Evolutionary conservation across 2,329 filamentous ascomycete species (phyloP).

Genomic region (Apiospora aurea): DNA sequence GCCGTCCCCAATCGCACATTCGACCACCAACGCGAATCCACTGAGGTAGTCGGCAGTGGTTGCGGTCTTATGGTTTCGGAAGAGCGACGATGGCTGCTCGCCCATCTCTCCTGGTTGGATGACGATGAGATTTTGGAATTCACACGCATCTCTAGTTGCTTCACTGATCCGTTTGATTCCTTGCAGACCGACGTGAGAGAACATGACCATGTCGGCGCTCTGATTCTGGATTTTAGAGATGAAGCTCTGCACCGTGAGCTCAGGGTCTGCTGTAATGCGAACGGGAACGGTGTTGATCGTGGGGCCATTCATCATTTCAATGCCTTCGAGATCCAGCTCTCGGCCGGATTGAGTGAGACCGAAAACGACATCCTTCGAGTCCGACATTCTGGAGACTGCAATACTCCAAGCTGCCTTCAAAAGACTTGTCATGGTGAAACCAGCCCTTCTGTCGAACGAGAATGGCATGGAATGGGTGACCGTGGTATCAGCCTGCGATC

Average conservation of each 20-base stretch:
- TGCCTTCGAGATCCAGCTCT: constrained; percentile 26
- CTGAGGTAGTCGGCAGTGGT: constrained; percentile 14
- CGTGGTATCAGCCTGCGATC: constrained; percentile 24
- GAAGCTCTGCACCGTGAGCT: constrained; percentile 44
- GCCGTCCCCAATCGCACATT: not conserved
- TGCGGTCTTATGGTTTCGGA: constrained; percentile 1
- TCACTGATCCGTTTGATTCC: not conserved
- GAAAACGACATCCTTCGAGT: constrained; percentile 37
- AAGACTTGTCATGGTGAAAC: constrained; percentile 17
- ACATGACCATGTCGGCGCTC: constrained; percentile 13
- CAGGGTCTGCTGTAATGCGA: constrained; percentile 38
- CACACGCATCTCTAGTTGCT: not conserved
- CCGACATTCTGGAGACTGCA: constrained; percentile 8
- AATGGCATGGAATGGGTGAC: constrained; percentile 23
- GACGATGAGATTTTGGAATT: constrained; percentile 22
- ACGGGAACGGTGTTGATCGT: constrained; percentile 51
- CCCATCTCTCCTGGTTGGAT: constrained; percentile 25
- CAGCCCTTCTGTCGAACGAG: constrained; percentile 22
- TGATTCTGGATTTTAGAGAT: constrained; percentile 42
- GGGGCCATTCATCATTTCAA: constrained; percentile 31
- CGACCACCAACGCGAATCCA: not conserved
- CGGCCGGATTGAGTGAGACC: constrained; percentile 50
- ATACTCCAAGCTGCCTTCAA: constrained; percentile 8
- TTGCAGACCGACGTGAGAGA: constrained; percentile 22
- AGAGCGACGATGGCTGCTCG: constrained; percentile 11